Evolutionary conservation across 2,329 filamentous ascomycete species (phyloP).

Genomic region (Ceratocystis harringtonii): DNA sequence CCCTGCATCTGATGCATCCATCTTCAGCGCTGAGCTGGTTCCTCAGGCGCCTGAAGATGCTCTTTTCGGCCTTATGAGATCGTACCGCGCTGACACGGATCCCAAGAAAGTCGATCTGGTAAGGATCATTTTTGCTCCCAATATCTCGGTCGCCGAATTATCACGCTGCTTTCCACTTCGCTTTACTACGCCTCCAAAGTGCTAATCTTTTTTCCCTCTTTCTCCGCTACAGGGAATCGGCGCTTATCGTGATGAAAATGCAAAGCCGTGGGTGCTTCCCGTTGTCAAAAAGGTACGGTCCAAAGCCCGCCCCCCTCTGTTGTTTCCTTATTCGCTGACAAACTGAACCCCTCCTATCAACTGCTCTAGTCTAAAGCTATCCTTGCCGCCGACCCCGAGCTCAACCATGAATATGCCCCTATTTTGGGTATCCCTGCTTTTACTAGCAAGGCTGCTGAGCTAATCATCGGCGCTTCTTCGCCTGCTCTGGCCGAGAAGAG

Average conservation of each 20-base stretch:
- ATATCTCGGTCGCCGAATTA: background rate
- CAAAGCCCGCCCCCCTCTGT: background rate
- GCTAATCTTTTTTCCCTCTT: slow-evolving; percentile 6
- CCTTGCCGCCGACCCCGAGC: slow-evolving; percentile 70
- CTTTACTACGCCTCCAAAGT: background rate
- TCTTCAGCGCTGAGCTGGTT: slow-evolving; percentile 62
- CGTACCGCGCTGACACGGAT: slow-evolving; percentile 64
- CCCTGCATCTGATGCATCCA: slow-evolving; percentile 33
- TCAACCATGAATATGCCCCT: slow-evolving; percentile 97
- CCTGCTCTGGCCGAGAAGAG: slow-evolving; percentile 75
- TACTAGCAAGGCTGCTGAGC: slow-evolving; percentile 77
- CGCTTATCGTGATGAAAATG: slow-evolving; percentile 86
- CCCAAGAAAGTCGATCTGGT: slow-evolving; percentile 85
- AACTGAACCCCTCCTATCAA: background rate
- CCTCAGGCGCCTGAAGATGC: slow-evolving; percentile 89
- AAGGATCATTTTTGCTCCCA: slow-evolving; percentile 24
- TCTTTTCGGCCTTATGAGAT: slow-evolving; percentile 82
- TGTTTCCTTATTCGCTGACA: background rate
- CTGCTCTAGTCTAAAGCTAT: slow-evolving; percentile 65
- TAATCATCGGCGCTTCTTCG: slow-evolving; percentile 69
- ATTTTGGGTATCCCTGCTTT: slow-evolving; percentile 80
- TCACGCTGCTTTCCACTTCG: background rate
- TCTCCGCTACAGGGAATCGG: slow-evolving; percentile 49
- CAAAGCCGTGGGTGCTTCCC: slow-evolving; percentile 92
- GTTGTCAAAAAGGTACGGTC: slow-evolving; percentile 79